Evolutionary conservation across 2,329 filamentous ascomycete species (phyloP).

Genomic region (Trichoderma atroviride): DNA sequence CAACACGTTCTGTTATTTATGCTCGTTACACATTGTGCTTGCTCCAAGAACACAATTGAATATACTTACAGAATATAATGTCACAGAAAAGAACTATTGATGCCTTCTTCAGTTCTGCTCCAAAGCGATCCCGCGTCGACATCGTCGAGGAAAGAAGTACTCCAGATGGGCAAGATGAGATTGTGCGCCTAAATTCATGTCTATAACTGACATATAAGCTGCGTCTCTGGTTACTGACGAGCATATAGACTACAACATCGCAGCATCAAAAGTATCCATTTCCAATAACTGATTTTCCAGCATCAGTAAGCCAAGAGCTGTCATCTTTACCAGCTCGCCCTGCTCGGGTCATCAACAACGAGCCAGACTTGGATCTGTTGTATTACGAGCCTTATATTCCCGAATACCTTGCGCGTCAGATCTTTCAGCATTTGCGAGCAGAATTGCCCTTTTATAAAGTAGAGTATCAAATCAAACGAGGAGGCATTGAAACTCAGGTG

Average conservation of each 20-base stretch:
- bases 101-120: slow-evolving; percentile 59
- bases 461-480: slow-evolving; percentile 70
- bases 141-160: not conserved
- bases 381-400: slow-evolving; percentile 77
- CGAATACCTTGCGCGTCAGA: slow-evolving; percentile 52
- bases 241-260: slow-evolving; percentile 37
- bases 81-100: slow-evolving; percentile 61
- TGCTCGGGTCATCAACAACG: slow-evolving; percentile 62
- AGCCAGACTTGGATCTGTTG: slow-evolving; percentile 71
- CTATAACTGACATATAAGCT: not conserved
- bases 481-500: slow-evolving; percentile 63
- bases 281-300: slow-evolving; percentile 50
- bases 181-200: not conserved
- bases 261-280: slow-evolving; percentile 54
- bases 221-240: not conserved
- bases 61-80: slow-evolving; percentile 7
- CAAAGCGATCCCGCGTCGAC: slow-evolving; percentile 34
- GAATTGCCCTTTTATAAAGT: slow-evolving; percentile 77
- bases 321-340: slow-evolving; percentile 53
- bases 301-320: slow-evolving; percentile 44
- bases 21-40: not conserved
- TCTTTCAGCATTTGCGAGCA: slow-evolving; percentile 72
- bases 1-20: not conserved
- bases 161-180: slow-evolving; percentile 15
- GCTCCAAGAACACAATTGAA: not conserved